Base-by-base conservation (phyloP, 371 early-diverging fungal species). In the Mucor sp. region DNA sequence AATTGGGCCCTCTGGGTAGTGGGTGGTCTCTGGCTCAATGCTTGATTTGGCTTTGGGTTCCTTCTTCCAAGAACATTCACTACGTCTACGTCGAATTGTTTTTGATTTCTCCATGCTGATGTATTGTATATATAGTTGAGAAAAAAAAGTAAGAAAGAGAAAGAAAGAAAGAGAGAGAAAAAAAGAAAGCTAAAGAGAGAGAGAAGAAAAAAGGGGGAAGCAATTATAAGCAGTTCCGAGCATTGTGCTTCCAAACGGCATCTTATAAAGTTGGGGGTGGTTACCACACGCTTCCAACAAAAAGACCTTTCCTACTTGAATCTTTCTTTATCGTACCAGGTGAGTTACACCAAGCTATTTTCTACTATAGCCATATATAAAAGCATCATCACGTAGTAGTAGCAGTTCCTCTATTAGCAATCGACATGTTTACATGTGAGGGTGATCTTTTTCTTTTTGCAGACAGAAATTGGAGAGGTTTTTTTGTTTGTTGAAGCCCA, bases 1-100 rank as follows among this genome's bases (percentile, higher is more conserved):
- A 59, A 73, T 63, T 9, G 73, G 73, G n/a, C 68, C 72, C 27
- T 62, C 19, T 28, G 72, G 65, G 50, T 71, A 67, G 21, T 65
- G 57, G 30, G 50, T 39, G 17, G 32, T 33, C 27, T 66, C 58
- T 50, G 30, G 41, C 25, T 62, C 19, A 37, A 11, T 17, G 17
- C 15, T 15, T 47, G 35, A 47, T 25, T 62, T 27, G 23, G 6
- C 3, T 23, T 15, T 15, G 25, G 17, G 37, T 1, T n/a, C 33
- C 59, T 60, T 60, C 60, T 64, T 58, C 37, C 58, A 62, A 21
- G 62, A 28, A 15, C 53, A 64, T 28, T 63, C 65, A 48, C 65
- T 69, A 37, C 65, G 64, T 69, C 50, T 69, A 69, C 65, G 57
- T 61, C 56, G 37, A 47, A 57, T 35, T n/a, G 12, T 58, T 37